Conservation (phyloP, 257 asterid species). For the Solanum piurae region DNA sequence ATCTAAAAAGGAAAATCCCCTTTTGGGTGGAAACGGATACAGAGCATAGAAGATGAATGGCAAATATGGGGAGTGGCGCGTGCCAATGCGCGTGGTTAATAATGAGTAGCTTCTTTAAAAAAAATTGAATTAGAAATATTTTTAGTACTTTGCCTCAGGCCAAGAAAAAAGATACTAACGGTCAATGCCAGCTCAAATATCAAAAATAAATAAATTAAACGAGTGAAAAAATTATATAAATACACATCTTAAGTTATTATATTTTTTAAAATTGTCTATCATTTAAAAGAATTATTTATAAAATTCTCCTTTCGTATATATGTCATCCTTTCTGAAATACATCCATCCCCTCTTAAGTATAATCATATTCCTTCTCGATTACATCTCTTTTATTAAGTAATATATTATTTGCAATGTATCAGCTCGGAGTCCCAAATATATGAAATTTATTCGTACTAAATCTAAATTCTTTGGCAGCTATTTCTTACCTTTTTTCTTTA, state of each 20-base stretch:
- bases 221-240: too few relatives aligned
- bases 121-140: background rate
- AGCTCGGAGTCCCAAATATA: too few relatives aligned
- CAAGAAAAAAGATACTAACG: background rate
- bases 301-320: too few relatives aligned
- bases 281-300: too few relatives aligned
- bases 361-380: too few relatives aligned
- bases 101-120: background rate
- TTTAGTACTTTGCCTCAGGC: background rate
- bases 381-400: too few relatives aligned
- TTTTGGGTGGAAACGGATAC: background rate
- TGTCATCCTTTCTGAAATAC: too few relatives aligned
- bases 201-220: background rate
- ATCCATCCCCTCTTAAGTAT: too few relatives aligned
- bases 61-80: background rate
- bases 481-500: background rate
- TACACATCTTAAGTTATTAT: too few relatives aligned
- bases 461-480: background rate
- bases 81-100: background rate
- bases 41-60: background rate
- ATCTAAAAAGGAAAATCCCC: background rate
- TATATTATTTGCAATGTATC: too few relatives aligned
- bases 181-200: background rate
- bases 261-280: too few relatives aligned
- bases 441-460: too few relatives aligned